Conservation (phyloP, 371 early-diverging fungal species). For the Zancudomyces culisetae region DNA sequence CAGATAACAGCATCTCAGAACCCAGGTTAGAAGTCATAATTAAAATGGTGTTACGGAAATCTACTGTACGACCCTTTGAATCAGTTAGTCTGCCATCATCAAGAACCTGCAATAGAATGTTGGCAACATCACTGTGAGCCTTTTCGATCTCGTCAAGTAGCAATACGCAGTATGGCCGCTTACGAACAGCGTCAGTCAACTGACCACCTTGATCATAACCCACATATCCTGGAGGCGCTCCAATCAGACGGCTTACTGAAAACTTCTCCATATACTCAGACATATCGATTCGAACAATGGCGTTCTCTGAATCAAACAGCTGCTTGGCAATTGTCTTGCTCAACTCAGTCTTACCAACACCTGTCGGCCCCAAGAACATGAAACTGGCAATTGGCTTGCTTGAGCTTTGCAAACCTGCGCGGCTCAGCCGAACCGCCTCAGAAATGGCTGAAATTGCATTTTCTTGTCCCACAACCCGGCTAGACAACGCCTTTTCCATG, state of each 20-base stretch:
- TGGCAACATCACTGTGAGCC: constrained; percentile 65
- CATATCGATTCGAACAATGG: constrained; percentile 82
- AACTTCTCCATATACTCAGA: constrained; percentile 66
- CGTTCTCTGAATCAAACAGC: constrained; percentile 67
- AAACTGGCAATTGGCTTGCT: constrained; percentile 76
- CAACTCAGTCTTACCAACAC: constrained; percentile 78
- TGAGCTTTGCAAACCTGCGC: constrained; percentile 64
- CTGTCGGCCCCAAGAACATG: constrained; percentile 84
- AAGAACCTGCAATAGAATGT: constrained; percentile 61
- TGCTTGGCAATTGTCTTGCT: constrained; percentile 76
- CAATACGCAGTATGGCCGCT: constrained; percentile 74
- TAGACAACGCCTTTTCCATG: constrained; percentile 49
- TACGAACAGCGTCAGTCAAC: constrained; percentile 74
- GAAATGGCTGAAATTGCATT: constrained; percentile 58
- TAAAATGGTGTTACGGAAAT: constrained; percentile 83
- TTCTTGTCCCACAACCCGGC: constrained; percentile 72
- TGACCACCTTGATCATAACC: constrained; percentile 75
- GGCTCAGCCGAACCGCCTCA: constrained; percentile 57
- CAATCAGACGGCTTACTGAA: constrained; percentile 69
- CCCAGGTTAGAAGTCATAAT: constrained; percentile 81
- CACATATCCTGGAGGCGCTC: constrained; percentile 81
- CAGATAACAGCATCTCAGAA: constrained; percentile 22
- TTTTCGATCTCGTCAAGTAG: constrained; percentile 87
- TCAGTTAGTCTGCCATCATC: constrained; percentile 86
- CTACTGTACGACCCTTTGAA: constrained; percentile 59